Conservation (phyloP, 257 asterid genomes). For the Catharanthus roseus region DNA sequence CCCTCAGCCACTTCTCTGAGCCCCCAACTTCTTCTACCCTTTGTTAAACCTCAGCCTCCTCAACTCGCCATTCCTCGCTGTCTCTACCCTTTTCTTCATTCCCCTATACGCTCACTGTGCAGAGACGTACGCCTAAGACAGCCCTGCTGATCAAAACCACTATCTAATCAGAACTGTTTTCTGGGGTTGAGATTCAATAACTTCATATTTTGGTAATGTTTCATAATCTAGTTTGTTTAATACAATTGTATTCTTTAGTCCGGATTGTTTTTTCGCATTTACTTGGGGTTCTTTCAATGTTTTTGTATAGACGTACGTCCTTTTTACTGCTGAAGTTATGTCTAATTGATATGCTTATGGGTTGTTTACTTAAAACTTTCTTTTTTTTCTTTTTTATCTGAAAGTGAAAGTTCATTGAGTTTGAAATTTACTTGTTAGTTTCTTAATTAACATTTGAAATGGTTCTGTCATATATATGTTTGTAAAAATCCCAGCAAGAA, state of each 20-base stretch:
- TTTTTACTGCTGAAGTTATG: not conserved
- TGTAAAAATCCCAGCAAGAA: not conserved
- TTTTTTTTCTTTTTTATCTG: not conserved
- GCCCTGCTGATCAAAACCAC: not conserved
- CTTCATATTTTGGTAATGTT: not conserved
- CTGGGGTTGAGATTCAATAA: not conserved
- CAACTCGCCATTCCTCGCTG: not conserved
- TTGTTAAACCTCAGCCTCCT: constrained; percentile 9
- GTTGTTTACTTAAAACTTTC: not conserved
- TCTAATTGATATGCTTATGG: not conserved
- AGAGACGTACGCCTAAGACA: not conserved
- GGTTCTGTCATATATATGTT: not conserved
- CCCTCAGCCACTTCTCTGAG: constrained; percentile 5
- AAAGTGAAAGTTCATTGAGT: not conserved
- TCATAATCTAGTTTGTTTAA: not conserved
- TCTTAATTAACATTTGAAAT: not conserved
- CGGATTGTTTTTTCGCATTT: not conserved
- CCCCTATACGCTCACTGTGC: not conserved
- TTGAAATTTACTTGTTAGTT: not conserved
- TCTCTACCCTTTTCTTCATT: not conserved
- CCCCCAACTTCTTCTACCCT: constrained; percentile 12
- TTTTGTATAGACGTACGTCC: not conserved
- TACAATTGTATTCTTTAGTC: not conserved
- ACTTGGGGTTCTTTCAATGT: not conserved
- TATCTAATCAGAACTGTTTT: not conserved